A percentile compares a stretch with the other conserved stretches of the same genome.
Evolutionary conservation across 148 eudicot species (phyloP).

Genomic region (Rhododendron ovatum): DNA sequence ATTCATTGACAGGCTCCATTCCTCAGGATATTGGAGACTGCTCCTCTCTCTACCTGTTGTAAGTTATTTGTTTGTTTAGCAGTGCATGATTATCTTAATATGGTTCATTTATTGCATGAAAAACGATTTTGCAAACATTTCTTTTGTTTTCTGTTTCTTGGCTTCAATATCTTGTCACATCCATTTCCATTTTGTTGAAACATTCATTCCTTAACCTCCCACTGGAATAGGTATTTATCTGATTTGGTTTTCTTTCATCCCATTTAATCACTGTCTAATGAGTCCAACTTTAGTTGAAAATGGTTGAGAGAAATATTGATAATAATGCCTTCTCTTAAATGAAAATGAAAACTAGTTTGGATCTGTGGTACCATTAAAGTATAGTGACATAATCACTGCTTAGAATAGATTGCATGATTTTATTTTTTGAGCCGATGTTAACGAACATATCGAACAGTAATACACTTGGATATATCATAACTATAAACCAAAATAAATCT

Average conservation of each 20-base stretch:
- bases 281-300: neutral
- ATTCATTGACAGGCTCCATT: conserved; percentile 63
- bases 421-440: neutral
- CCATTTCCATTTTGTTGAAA: neutral
- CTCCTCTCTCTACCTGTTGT: conserved; percentile 79
- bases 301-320: neutral
- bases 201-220: neutral
- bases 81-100: neutral
- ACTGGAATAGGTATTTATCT: neutral
- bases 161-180: neutral
- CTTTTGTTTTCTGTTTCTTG: neutral
- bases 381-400: neutral
- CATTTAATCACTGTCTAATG: neutral
- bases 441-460: neutral
- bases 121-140: neutral
- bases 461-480: neutral
- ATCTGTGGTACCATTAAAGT: neutral
- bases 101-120: neutral
- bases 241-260: neutral
- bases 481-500: neutral
- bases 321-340: no score
- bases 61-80: conserved; percentile 29
- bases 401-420: neutral
- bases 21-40: conserved; percentile 81
- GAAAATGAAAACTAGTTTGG: neutral